Evolutionary conservation across 768 basidiomycete species (phyloP).

Genomic region (Mycena capillaripes): DNA sequence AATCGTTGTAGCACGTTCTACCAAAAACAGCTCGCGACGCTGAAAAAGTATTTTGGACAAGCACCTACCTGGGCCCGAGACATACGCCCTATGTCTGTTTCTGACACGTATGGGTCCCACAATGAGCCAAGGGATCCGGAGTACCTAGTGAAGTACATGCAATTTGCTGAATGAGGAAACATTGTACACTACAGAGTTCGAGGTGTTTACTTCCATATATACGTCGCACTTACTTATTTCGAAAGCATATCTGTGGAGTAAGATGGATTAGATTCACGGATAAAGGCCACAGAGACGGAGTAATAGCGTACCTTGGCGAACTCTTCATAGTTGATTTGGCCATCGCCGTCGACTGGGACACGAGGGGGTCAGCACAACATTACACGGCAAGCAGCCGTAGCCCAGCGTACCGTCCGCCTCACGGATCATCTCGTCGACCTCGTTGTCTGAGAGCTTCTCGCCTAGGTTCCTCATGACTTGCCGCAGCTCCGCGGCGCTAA

Average conservation of each 20-base stretch:
- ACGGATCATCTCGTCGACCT: slow-evolving; percentile 92
- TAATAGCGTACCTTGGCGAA: slow-evolving; percentile 48
- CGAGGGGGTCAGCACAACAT: too few species aligned
- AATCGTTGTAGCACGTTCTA: too few species aligned
- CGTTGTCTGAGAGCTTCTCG: slow-evolving; percentile 81
- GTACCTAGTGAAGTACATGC: too few species aligned
- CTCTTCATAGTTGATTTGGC: slow-evolving; percentile 81
- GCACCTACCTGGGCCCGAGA: too few species aligned
- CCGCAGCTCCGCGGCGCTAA: slow-evolving; percentile 87
- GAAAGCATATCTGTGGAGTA: slow-evolving; percentile 52
- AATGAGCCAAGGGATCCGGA: too few species aligned
- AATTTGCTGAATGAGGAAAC: too few species aligned
- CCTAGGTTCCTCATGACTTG: slow-evolving; percentile 94
- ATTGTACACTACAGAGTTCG: slow-evolving; percentile 35
- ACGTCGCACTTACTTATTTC: slow-evolving; percentile 38
- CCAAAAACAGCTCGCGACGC: too few species aligned
- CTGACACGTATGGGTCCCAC: too few species aligned
- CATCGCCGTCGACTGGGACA: slow-evolving; percentile 87
- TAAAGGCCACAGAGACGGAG: neutral
- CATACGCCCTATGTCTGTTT: too few species aligned
- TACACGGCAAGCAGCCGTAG: too few species aligned
- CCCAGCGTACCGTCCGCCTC: slow-evolving; percentile 79
- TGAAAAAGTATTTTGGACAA: too few species aligned
- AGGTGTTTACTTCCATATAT: slow-evolving; percentile 23
- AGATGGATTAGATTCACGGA: neutral